phyloP scores from a whole-genome alignment of 2,329 filamentous ascomycete genomes.

The Colletotrichum chlorophyti region DNA sequence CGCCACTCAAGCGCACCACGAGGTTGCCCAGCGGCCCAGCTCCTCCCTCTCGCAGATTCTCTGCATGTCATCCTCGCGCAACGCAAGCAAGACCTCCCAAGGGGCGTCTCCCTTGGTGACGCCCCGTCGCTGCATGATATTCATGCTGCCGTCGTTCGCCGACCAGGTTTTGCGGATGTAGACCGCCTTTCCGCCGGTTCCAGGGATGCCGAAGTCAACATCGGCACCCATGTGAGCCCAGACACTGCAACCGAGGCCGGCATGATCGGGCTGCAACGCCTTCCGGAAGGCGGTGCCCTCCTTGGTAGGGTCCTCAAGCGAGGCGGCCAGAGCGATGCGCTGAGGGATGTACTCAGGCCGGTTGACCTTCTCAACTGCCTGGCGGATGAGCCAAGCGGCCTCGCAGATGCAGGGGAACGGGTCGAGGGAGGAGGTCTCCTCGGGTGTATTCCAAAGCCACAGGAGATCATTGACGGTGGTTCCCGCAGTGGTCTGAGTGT shows the following conservation, averaged over 20 bases:
- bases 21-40: slow-evolving; percentile 5
- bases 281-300: slow-evolving; percentile 3
- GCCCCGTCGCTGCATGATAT: slow-evolving; percentile 18
- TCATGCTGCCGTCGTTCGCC: slow-evolving; percentile 20
- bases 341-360: slow-evolving; percentile 2
- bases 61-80: slow-evolving; percentile 15
- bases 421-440: no score
- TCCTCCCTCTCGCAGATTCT: neutral
- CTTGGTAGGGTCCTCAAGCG: neutral
- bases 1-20: neutral
- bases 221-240: slow-evolving; percentile 26
- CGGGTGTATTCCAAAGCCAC: neutral
- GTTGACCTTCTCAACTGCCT: neutral
- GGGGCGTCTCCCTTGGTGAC: slow-evolving; percentile 5
- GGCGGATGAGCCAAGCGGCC: slow-evolving; percentile 8
- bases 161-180: slow-evolving; percentile 24
- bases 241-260: slow-evolving; percentile 15
- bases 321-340: slow-evolving; percentile 6
- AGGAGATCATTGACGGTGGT: neutral
- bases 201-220: slow-evolving; percentile 19
- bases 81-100: slow-evolving; percentile 14
- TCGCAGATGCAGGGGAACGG: neutral
- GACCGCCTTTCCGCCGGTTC: slow-evolving; percentile 1
- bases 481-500: slow-evolving; percentile 5
- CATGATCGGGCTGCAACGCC: neutral